Percentiles rank a stretch among this genome's conserved stretches.
Evolutionary conservation across 2,329 filamentous ascomycete genomes (phyloP).

Genomic region (Clonostachys byssicola): DNA sequence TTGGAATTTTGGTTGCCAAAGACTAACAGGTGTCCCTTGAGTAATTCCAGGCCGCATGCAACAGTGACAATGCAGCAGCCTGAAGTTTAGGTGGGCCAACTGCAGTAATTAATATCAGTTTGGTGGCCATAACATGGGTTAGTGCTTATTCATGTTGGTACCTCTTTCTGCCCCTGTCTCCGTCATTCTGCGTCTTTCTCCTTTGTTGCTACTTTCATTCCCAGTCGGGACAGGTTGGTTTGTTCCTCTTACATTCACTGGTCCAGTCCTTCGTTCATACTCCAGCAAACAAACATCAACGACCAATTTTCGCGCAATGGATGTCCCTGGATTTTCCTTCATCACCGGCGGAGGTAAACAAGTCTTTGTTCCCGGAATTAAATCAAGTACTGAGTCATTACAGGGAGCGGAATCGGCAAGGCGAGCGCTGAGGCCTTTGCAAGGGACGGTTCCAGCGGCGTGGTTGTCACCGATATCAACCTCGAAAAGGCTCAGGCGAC

Average conservation of each 20-base stretch:
- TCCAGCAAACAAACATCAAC: background rate
- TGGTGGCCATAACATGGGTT: too few relatives aligned
- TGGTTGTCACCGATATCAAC: slow-evolving; percentile 7
- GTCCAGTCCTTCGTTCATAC: background rate
- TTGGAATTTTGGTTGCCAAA: too few relatives aligned
- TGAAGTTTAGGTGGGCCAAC: too few relatives aligned
- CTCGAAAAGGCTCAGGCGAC: slow-evolving; percentile 3
- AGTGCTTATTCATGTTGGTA: too few relatives aligned
- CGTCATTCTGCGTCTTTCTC: too few relatives aligned
- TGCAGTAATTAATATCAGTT: too few relatives aligned
- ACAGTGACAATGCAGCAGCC: too few relatives aligned
- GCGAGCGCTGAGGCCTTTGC: slow-evolving; percentile 5
- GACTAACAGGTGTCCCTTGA: too few relatives aligned
- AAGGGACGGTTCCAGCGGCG: slow-evolving; percentile 6
- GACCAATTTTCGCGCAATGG: background rate
- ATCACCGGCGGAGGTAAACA: background rate
- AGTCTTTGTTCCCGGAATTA: background rate
- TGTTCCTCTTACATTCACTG: background rate
- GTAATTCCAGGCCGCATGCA: too few relatives aligned
- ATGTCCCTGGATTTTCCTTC: background rate
- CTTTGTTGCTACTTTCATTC: too few relatives aligned
- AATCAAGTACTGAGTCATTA: background rate
- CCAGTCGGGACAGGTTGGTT: too few relatives aligned
- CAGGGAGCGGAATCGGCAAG: background rate
- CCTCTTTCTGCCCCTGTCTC: too few relatives aligned